Base-by-base conservation (phyloP, 345 rosid genomes). In the Gossypium anomalum region DNA sequence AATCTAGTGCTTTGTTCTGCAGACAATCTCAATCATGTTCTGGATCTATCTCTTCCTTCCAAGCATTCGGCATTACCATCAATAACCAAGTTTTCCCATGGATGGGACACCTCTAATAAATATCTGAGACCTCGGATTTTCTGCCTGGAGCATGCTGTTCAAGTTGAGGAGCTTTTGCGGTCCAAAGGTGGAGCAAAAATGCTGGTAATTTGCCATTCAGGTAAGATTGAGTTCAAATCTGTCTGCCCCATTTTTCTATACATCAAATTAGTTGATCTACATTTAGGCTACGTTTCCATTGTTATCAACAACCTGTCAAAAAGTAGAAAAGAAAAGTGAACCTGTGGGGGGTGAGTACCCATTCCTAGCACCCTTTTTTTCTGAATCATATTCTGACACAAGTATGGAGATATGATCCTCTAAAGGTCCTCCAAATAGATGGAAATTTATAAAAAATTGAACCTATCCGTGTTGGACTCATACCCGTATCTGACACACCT, bases 161-260 rank as follows among this genome's bases (percentile, higher is more conserved):
- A 92, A 84, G 84, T 88, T 73, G 86, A 89, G 81, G 92, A 89
- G 82, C 80, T 93, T 72, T 65, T 92, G 77, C 90, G 51, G 73
- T 77, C 86, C 66, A 90, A 83, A 86, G 98, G 98, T 83, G 99
- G 99, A 82, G 87, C 86, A 19, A 86, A 88, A 71, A 71, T 90
- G 78, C 87, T 90, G 82, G 83, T 92, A 44, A 92, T 96, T 78
- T 96, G 99, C 82, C 99, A 96, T 86, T 90, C 94, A 84, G 99
- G 99, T 96, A 72, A 84, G 84, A 45, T 64, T 23, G 76, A 41
- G 53, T 76, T 72, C 67, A 70, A 4, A 38, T 61, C 34, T 48
- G 9, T 63, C 65, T 60, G 19, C 53, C 27, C 53, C 22, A 8
- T n/a, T 45, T 47, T 10, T 29, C 47, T 34, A 4, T 29, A n/a